A percentile compares a stretch with the other conserved stretches of the same genome.
These are phyloP conservation scores for Bacterosira constricta DNA, from an alignment of 108 stramenopile genomes.

Conservation along the genomic window DNA sequence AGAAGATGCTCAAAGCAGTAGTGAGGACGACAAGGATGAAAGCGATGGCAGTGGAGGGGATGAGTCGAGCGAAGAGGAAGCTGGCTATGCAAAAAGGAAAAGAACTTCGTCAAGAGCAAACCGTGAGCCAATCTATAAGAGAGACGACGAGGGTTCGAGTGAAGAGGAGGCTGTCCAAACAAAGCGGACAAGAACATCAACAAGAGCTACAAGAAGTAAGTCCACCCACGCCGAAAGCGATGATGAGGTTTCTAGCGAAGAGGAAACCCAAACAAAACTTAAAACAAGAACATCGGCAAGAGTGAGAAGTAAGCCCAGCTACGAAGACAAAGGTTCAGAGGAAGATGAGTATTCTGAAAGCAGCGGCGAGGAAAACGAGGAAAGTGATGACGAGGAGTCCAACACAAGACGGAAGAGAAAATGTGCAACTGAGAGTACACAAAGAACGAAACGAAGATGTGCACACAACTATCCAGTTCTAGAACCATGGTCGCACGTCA, in stretches of 20 bases:
- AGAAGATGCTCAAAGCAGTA: neutral
- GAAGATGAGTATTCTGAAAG: neutral
- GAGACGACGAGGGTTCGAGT: conserved; percentile 10
- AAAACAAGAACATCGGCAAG: conserved; percentile 18
- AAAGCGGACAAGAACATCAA: neutral
- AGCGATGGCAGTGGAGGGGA: conserved; percentile 10
- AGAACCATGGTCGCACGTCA: conserved; percentile 33
- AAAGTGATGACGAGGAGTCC: conserved; percentile 11
- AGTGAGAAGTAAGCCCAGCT: conserved; percentile 10
- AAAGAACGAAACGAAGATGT: conserved; percentile 14
- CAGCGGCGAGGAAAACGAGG: conserved; percentile 6
- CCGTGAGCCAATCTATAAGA: too few species aligned
- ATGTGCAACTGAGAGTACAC: neutral
- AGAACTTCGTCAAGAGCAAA: too few species aligned
- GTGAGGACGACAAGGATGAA: neutral
- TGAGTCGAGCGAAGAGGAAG: conserved; percentile 11
- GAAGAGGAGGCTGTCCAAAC: conserved; percentile 1
- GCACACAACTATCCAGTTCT: conserved; percentile 17
- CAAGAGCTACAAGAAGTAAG: conserved; percentile 7
- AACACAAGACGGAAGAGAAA: conserved; percentile 13
- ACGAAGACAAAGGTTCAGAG: conserved; percentile 7
- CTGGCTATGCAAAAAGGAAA: neutral
- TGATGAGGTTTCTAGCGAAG: neutral
- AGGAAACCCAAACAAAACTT: too few species aligned
- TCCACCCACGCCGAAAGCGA: neutral